Conservation (phyloP, 345 rosid genomes). For the Tarenaya hassleriana region DNA sequence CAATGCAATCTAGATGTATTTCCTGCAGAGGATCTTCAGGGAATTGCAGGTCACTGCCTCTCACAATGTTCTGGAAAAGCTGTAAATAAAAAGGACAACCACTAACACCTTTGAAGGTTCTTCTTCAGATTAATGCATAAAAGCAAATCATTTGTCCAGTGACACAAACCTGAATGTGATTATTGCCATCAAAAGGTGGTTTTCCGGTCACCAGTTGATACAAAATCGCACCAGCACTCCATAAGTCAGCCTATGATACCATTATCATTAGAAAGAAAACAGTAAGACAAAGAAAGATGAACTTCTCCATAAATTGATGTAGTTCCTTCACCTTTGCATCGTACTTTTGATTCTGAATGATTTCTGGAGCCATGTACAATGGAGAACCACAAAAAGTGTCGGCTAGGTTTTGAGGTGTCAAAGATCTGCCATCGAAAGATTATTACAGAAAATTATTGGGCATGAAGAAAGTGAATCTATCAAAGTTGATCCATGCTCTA, state of each 20-base stretch:
- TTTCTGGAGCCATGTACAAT: conserved; percentile 89
- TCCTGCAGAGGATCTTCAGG: conserved; percentile 48
- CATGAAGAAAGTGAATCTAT: too few species aligned
- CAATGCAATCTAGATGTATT: conserved; percentile 66
- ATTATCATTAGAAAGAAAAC: conserved; percentile 5
- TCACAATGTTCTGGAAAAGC: conserved; percentile 72
- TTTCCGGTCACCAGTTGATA: conserved; percentile 78
- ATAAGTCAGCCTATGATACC: conserved; percentile 68
- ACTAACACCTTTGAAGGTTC: conserved; percentile 6
- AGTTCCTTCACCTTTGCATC: conserved; percentile 70
- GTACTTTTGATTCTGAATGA: conserved; percentile 65
- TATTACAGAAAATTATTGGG: background rate
- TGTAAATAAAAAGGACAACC: conserved; percentile 31
- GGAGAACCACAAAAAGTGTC: conserved; percentile 82
- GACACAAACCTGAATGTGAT: conserved; percentile 50
- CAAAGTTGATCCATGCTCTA: too few species aligned
- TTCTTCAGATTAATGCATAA: conserved; percentile 13
- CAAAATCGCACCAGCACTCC: conserved; percentile 88
- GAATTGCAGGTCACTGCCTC: conserved; percentile 61
- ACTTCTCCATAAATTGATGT: background rate
- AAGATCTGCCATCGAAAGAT: conserved; percentile 35
- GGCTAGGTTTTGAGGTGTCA: conserved; percentile 61
- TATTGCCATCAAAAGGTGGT: conserved; percentile 72
- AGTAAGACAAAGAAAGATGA: background rate
- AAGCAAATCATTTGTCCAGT: background rate